These are phyloP conservation scores for Euphorbia schlechtendalii DNA, from an alignment of 441 rosid species.

Conservation along the genomic window DNA sequence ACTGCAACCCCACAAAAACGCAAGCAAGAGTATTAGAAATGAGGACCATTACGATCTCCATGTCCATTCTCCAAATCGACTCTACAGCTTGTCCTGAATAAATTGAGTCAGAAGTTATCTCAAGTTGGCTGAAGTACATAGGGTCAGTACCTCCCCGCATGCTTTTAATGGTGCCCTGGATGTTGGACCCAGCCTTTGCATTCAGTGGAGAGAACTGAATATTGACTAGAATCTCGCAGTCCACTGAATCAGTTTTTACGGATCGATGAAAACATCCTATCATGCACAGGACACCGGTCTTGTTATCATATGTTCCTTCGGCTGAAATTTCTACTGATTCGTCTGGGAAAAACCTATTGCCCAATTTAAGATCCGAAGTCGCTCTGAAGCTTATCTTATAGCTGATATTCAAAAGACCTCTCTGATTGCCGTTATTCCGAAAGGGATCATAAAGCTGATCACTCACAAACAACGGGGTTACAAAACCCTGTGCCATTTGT, in stretches of 20 bases:
- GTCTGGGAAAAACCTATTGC: slow-evolving; percentile 21
- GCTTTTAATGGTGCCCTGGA: slow-evolving; percentile 69
- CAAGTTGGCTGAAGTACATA: slow-evolving; percentile 51
- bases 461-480: slow-evolving; percentile 63
- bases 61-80: slow-evolving; percentile 88
- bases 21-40: slow-evolving; percentile 71
- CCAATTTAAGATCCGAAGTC: slow-evolving; percentile 22
- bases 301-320: slow-evolving; percentile 67
- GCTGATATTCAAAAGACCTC: slow-evolving; percentile 57
- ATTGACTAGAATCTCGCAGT: slow-evolving; percentile 55
- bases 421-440: slow-evolving; percentile 23
- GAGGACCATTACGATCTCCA: slow-evolving; percentile 73
- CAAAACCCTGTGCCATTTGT: slow-evolving; percentile 38
- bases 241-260: slow-evolving; percentile 28
- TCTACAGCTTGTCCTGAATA: slow-evolving; percentile 53
- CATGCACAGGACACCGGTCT: slow-evolving; percentile 76
- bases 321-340: slow-evolving; percentile 47
- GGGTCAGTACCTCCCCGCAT: slow-evolving; percentile 50
- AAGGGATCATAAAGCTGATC: slow-evolving; percentile 32
- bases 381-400: slow-evolving; percentile 39
- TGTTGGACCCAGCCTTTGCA: slow-evolving; percentile 36
- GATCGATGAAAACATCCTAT: slow-evolving; percentile 55
- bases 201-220: slow-evolving; percentile 55
- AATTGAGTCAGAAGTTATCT: slow-evolving; percentile 53
- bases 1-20: slow-evolving; percentile 65